Conservation (phyloP, 257 asterid genomes). For the Handroanthus guayacan region DNA sequence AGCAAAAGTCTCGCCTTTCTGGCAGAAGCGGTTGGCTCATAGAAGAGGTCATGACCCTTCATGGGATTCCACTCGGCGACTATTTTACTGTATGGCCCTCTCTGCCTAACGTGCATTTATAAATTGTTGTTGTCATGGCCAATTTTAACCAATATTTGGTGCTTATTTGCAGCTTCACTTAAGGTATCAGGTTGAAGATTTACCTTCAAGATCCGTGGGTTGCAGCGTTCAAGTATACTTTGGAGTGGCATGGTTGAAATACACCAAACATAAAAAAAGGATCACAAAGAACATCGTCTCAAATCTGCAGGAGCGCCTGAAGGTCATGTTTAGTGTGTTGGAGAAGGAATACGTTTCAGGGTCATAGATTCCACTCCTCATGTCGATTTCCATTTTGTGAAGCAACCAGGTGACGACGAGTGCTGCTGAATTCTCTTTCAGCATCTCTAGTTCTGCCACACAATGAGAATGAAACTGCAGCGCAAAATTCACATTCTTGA, state of each 20-base stretch:
- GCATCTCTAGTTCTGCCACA: constrained; percentile 3
- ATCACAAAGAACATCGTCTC: constrained; percentile 75
- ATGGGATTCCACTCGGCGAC: constrained; percentile 94
- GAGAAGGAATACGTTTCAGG: constrained; percentile 90
- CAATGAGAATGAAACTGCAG: background rate
- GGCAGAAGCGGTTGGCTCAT: constrained; percentile 81
- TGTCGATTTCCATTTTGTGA: background rate
- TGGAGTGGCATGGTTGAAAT: constrained; percentile 88
- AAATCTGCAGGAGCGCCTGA: constrained; percentile 80
- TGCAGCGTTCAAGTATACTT: constrained; percentile 81
- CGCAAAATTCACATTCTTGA: background rate
- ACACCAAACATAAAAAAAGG: constrained; percentile 75
- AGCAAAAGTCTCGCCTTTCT: constrained; percentile 75
- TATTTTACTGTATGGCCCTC: constrained; percentile 70
- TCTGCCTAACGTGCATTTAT: background rate
- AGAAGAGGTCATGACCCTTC: constrained; percentile 98
- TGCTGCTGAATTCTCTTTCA: constrained; percentile 19
- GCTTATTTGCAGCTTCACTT: constrained; percentile 74
- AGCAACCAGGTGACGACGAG: background rate
- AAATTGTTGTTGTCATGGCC: background rate
- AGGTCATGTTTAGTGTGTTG: constrained; percentile 74
- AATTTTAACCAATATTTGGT: constrained; percentile 10
- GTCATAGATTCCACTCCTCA: constrained; percentile 28
- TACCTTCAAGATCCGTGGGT: constrained; percentile 71
- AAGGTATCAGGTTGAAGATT: constrained; percentile 84